Conservation (phyloP, 257 asterid genomes). For the Nicotiana knightiana region DNA sequence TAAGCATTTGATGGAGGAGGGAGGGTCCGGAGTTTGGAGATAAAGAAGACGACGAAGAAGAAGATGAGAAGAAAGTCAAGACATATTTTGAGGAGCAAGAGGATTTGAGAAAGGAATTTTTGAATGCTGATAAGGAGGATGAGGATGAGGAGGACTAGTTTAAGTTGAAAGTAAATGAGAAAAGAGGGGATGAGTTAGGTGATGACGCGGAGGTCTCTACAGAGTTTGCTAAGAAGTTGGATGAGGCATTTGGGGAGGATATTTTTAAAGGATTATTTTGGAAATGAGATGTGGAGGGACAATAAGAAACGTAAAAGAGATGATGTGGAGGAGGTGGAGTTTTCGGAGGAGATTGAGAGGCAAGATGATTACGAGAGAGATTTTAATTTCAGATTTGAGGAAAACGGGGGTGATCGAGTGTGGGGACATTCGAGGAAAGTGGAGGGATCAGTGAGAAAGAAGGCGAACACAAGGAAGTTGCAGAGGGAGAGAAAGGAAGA, state of each 20-base stretch:
- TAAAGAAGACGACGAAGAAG: conserved; percentile 4
- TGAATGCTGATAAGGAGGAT: conserved; percentile 35
- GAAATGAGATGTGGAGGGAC: conserved; percentile 55
- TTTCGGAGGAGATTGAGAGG: conserved; percentile 61
- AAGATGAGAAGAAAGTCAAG: conserved; percentile 27
- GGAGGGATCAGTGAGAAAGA: conserved; percentile 88
- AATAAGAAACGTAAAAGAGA: conserved; percentile 19
- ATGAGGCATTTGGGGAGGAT: conserved; percentile 59
- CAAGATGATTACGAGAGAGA: conserved; percentile 80
- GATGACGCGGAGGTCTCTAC: conserved; percentile 8
- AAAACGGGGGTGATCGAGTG: conserved; percentile 71
- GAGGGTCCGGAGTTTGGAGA: conserved; percentile 65
- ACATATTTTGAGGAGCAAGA: conserved; percentile 65
- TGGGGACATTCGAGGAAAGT: conserved; percentile 61
- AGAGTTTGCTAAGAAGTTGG: conserved; percentile 43
- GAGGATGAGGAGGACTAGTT: conserved; percentile 44
- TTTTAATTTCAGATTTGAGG: conserved; percentile 70
- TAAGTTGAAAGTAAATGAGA: conserved; percentile 35
- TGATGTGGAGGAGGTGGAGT: conserved; percentile 26
- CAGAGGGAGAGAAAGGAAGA: conserved; percentile 89
- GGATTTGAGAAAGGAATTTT: conserved; percentile 41
- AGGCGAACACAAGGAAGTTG: conserved; percentile 48
- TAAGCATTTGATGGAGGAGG: conserved; percentile 60
- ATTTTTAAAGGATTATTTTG: conserved; percentile 59
- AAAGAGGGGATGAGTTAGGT: conserved; percentile 15